These are phyloP conservation scores for Cutaneotrichosporon dermatis DNA, from an alignment of 1,284 basidiomycete species.

Conservation along the genomic window DNA sequence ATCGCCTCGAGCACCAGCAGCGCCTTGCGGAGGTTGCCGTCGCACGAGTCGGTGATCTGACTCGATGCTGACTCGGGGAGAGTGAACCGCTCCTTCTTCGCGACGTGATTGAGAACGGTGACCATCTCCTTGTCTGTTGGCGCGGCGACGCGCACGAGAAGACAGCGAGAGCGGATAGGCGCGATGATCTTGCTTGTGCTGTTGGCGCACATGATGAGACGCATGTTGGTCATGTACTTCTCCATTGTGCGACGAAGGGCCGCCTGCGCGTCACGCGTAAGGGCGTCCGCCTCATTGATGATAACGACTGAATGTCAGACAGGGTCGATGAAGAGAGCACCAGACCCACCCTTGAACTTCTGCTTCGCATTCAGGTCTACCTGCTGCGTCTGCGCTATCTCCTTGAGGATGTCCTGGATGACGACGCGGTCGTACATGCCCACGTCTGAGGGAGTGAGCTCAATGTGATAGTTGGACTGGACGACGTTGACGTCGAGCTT, in stretches of 20 bases:
- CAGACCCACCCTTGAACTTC: constrained; percentile 78
- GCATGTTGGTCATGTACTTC: constrained; percentile 97
- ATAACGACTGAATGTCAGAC: constrained; percentile 68
- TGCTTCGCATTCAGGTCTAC: constrained; percentile 94
- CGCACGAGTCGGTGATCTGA: constrained; percentile 73
- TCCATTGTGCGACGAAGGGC: constrained; percentile 98
- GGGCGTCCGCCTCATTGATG: constrained; percentile 94
- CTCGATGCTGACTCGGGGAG: constrained; percentile 69
- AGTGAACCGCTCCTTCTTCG: constrained; percentile 73
- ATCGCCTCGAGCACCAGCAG: constrained; percentile 91
- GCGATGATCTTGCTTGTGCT: constrained; percentile 95
- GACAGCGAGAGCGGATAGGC: constrained; percentile 91
- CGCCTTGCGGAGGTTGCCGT: constrained; percentile 91
- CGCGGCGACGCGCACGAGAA: constrained; percentile 88
- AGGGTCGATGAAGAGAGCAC: neutral
- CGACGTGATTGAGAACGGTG: constrained; percentile 72
- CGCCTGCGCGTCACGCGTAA: constrained; percentile 93
- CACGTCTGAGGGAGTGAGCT: constrained; percentile 97
- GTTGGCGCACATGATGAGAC: constrained; percentile 96
- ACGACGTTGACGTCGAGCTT: constrained; percentile 97
- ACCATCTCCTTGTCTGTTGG: constrained; percentile 79
- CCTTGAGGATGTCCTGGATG: constrained; percentile 95
- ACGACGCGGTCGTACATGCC: constrained; percentile 93
- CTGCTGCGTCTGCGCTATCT: constrained; percentile 98
- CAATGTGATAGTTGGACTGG: constrained; percentile 95